These are phyloP conservation scores for Balamuthia mandrillaris DNA, from an alignment of 208 protist species.

Conservation along the genomic window DNA sequence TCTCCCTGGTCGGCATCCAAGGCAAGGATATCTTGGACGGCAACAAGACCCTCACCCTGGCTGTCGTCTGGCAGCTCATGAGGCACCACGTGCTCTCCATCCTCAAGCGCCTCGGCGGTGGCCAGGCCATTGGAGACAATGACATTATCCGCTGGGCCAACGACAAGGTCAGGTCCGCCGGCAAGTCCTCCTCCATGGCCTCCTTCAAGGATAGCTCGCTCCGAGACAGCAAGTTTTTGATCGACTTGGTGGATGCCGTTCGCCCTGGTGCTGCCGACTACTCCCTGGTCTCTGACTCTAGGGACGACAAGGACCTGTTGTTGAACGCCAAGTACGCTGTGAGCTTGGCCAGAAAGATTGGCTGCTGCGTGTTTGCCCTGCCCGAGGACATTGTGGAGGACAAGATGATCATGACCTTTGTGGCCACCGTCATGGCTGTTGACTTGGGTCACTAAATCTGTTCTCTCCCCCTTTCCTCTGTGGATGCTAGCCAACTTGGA, in stretches of 20 bases:
- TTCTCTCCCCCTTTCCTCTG: too few species aligned
- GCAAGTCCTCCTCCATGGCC: slow-evolving; percentile 64
- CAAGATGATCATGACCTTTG: slow-evolving; percentile 83
- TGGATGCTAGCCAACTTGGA: too few species aligned
- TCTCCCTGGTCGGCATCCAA: slow-evolving; percentile 70
- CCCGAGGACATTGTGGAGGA: slow-evolving; percentile 84
- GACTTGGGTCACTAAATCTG: slow-evolving; percentile 31
- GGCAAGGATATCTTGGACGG: slow-evolving; percentile 76
- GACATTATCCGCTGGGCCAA: slow-evolving; percentile 77
- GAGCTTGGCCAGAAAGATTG: slow-evolving; percentile 78
- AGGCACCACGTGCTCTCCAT: slow-evolving; percentile 71
- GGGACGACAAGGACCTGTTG: slow-evolving; percentile 52
- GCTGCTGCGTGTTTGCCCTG: slow-evolving; percentile 76
- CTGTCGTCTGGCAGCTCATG: slow-evolving; percentile 83
- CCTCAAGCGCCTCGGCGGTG: slow-evolving; percentile 63
- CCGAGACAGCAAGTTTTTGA: slow-evolving; percentile 56
- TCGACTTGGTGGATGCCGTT: slow-evolving; percentile 73
- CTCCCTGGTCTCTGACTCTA: slow-evolving; percentile 49
- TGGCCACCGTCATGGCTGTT: slow-evolving; percentile 66
- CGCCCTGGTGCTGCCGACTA: slow-evolving; percentile 63
- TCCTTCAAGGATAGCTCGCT: slow-evolving; percentile 74
- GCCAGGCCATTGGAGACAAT: slow-evolving; percentile 66
- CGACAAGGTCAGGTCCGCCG: slow-evolving; percentile 44
- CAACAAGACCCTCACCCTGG: slow-evolving; percentile 74
- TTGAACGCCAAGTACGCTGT: slow-evolving; percentile 82